Conservation (phyloP, 192 early-diverging fungal species). For the Coemansia asiatica region DNA sequence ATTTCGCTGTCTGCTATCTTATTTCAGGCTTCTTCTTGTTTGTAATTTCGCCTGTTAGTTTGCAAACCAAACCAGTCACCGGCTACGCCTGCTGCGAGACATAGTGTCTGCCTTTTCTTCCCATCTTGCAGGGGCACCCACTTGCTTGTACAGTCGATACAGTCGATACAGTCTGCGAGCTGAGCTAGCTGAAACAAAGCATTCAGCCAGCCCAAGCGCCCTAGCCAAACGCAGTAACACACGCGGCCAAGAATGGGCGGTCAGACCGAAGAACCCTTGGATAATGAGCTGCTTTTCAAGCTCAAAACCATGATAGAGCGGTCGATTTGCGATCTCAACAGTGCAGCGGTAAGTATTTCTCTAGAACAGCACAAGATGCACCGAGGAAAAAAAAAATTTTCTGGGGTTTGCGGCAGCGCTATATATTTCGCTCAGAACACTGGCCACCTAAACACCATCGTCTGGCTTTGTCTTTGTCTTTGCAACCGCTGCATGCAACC, state of each 20-base stretch:
- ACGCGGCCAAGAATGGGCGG: conserved; percentile 16
- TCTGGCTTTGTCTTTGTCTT: background rate
- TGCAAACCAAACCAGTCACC: background rate
- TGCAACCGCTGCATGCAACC: background rate
- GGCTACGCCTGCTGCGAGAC: background rate
- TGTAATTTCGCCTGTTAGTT: background rate
- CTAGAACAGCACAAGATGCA: no score
- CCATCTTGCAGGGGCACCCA: background rate
- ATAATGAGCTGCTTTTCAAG: conserved; percentile 23
- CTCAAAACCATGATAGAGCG: conserved; percentile 22
- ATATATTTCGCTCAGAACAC: background rate
- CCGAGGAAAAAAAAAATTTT: no score
- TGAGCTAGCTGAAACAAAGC: background rate
- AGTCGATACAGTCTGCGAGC: background rate
- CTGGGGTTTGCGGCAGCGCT: no score
- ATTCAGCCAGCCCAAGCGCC: background rate
- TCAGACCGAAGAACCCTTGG: conserved; percentile 1
- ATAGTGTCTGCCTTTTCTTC: background rate
- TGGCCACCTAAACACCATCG: background rate
- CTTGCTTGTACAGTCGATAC: background rate
- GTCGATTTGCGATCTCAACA: conserved; percentile 32
- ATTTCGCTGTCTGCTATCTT: background rate
- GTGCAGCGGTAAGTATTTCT: conserved; percentile 23
- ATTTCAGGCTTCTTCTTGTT: background rate
- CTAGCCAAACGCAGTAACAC: background rate